These are phyloP conservation scores for Theileria equi DNA, from an alignment of 169 alveolate species.

Conservation along the genomic window DNA sequence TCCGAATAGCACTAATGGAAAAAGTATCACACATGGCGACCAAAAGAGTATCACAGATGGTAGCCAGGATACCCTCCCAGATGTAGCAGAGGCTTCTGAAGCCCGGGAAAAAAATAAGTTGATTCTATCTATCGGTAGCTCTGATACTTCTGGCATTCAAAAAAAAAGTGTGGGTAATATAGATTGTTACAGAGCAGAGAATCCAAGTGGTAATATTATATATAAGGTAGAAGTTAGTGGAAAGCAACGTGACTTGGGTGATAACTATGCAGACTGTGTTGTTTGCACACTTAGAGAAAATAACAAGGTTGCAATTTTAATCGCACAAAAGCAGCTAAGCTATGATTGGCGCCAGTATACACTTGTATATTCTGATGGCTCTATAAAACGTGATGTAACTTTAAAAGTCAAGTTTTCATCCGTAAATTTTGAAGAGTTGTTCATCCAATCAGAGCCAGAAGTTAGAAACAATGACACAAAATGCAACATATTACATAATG, in stretches of 20 bases:
- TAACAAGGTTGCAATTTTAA: not conserved
- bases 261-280: not conserved
- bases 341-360: slow-evolving; percentile 4
- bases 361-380: slow-evolving; percentile 6
- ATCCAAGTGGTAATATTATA: not conserved
- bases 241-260: not conserved
- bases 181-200: slow-evolving; percentile 3
- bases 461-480: not conserved
- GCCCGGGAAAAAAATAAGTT: too few relatives aligned
- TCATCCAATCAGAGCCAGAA: not conserved
- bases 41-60: not conserved
- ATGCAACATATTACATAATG: too few relatives aligned
- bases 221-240: not conserved
- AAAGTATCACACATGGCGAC: too few relatives aligned
- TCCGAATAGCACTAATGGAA: too few relatives aligned
- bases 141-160: too few relatives aligned
- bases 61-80: not conserved
- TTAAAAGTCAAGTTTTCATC: not conserved
- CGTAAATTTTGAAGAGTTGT: not conserved
- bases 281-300: not conserved
- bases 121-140: too few relatives aligned
- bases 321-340: not conserved
- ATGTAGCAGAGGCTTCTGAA: too few relatives aligned
- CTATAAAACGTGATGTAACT: not conserved
- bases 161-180: too few relatives aligned